These are phyloP conservation scores for Kurtzmaniella natalensis DNA, from an alignment of 1,139 yeast species.

Conservation along the genomic window DNA sequence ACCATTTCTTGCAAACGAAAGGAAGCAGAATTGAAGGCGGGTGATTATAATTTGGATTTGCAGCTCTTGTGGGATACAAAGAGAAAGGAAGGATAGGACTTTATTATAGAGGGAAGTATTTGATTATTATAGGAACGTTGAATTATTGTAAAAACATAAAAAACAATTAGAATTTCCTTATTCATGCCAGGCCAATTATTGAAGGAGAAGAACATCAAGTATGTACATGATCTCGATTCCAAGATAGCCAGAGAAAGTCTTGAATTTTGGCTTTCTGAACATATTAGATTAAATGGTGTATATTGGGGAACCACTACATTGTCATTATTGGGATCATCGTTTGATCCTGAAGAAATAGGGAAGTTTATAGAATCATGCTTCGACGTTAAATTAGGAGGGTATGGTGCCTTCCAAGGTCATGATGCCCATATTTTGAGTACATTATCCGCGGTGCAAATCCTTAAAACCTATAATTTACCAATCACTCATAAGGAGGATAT, in stretches of 20 bases:
- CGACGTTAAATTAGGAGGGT: constrained; percentile 64
- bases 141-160: background rate
- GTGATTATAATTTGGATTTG: too few relatives aligned
- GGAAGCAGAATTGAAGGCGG: too few relatives aligned
- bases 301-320: constrained; percentile 94
- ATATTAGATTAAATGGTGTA: constrained; percentile 82
- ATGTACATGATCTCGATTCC: constrained; percentile 35
- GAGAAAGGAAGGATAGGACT: too few relatives aligned
- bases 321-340: constrained; percentile 53
- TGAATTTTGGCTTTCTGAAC: constrained; percentile 90
- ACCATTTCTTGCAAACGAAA: too few relatives aligned
- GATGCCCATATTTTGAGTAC: constrained; percentile 91
- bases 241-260: constrained; percentile 31
- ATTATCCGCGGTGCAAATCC: constrained; percentile 77
- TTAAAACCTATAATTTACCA: constrained; percentile 53
- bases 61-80: too few relatives aligned
- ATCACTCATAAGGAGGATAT: constrained; percentile 22
- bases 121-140: too few relatives aligned
- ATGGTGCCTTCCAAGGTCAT: constrained; percentile 85
- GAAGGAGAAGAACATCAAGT: constrained; percentile 31
- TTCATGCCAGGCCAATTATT: background rate
- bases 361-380: constrained; percentile 68
- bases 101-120: too few relatives aligned
- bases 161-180: background rate
- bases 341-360: constrained; percentile 58